These are phyloP conservation scores for Akebia trifoliata DNA, from an alignment of 164 flowering plant genomes.

Conservation along the genomic window DNA sequence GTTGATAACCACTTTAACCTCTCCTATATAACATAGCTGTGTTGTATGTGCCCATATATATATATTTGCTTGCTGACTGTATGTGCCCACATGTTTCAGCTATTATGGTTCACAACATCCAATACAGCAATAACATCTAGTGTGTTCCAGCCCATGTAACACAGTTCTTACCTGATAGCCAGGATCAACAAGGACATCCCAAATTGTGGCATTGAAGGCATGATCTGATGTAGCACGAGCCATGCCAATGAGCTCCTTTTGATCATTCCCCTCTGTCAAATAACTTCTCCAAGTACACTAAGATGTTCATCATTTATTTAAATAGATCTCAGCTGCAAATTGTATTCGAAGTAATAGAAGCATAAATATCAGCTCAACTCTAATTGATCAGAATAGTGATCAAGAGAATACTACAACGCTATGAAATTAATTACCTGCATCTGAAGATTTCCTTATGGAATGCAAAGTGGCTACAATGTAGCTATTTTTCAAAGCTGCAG, in stretches of 20 bases:
- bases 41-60: no score
- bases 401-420: background rate
- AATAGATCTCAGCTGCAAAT: slow-evolving; percentile 27
- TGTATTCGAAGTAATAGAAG: slow-evolving; percentile 3
- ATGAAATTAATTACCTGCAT: slow-evolving; percentile 40
- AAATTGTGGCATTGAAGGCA: slow-evolving; percentile 96
- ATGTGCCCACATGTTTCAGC: no score
- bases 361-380: slow-evolving; percentile 14
- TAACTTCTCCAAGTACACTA: slow-evolving; percentile 84
- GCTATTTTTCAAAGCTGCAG: slow-evolving; percentile 89
- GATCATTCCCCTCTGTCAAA: slow-evolving; percentile 72
- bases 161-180: slow-evolving; percentile 61
- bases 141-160: background rate
- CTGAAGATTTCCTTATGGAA: slow-evolving; percentile 50
- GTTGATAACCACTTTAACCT: no score
- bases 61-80: no score
- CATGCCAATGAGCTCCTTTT: slow-evolving; percentile 85
- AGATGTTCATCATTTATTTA: slow-evolving; percentile 53
- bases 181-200: slow-evolving; percentile 98
- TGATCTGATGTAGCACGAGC: slow-evolving; percentile 99
- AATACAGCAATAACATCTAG: background rate
- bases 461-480: slow-evolving; percentile 92
- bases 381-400: background rate
- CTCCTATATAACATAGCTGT: no score
- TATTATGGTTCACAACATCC: no score